Percentiles rank a stretch among this genome's conserved stretches.
phyloP scores from a whole-genome alignment of 2,329 filamentous ascomycete genomes.

The Emmonsiellopsis sp. region DNA sequence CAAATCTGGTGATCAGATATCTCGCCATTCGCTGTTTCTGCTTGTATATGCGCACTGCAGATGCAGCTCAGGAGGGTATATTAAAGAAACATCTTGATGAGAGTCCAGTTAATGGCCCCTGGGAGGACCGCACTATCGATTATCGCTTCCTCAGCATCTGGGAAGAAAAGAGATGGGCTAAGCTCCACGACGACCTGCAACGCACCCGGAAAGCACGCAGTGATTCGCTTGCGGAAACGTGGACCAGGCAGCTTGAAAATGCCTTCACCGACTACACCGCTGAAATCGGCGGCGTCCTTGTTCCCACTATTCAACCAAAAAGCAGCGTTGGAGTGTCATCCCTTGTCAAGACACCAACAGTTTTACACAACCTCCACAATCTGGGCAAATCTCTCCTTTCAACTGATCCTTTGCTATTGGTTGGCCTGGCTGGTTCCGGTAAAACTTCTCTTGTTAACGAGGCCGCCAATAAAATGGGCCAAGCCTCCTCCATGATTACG shows the following conservation, averaged over 20 bases:
- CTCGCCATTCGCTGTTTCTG: conserved; percentile 75
- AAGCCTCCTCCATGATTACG: conserved; percentile 76
- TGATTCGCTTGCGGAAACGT: conserved; percentile 14
- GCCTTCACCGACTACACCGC: conserved; percentile 52
- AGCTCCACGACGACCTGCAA: conserved; percentile 28
- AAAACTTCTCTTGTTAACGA: conserved; percentile 84
- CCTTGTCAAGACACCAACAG: conserved; percentile 64
- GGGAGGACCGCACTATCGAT: conserved; percentile 70
- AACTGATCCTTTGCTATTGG: conserved; percentile 65
- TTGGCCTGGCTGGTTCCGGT: conserved; percentile 75
- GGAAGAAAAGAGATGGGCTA: conserved; percentile 52
- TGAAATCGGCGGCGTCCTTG: conserved; percentile 56
- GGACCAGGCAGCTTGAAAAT: conserved; percentile 21
- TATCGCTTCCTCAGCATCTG: conserved; percentile 63
- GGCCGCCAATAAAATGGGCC: conserved; percentile 69
- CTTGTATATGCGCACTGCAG: conserved; percentile 68
- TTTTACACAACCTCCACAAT: conserved; percentile 58
- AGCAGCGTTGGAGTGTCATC: conserved; percentile 36
- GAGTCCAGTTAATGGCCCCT: conserved; percentile 55
- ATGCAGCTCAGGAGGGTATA: conserved; percentile 66
- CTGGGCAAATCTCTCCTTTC: conserved; percentile 61
- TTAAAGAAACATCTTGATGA: conserved; percentile 56
- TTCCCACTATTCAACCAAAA: conserved; percentile 45
- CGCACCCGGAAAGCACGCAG: conserved; percentile 17
- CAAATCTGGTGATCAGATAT: conserved; percentile 58